These are phyloP conservation scores for Biscogniauxia marginata DNA, from an alignment of 2,329 filamentous ascomycete genomes.

Conservation along the genomic window DNA sequence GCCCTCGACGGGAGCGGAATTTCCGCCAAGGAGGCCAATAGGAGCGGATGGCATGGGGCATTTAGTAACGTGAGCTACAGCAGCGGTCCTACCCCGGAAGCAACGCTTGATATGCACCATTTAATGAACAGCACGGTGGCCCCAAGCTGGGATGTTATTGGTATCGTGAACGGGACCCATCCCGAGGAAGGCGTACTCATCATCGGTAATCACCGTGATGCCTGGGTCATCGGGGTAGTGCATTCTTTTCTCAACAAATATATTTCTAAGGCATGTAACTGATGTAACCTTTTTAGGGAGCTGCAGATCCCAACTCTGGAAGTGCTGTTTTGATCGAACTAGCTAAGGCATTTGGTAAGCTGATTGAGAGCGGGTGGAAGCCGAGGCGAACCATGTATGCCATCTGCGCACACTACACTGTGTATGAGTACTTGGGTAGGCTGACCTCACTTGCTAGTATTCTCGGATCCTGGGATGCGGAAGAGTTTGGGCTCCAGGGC, in stretches of 20 bases:
- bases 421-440: background rate
- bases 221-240: constrained; percentile 49
- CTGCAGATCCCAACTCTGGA: constrained; percentile 51
- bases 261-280: background rate
- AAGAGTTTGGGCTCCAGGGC: constrained; percentile 29
- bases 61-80: constrained; percentile 6
- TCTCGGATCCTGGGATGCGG: constrained; percentile 35
- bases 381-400: constrained; percentile 46
- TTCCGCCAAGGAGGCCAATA: constrained; percentile 3
- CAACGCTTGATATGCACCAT: constrained; percentile 6
- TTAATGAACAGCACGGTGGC: constrained; percentile 23
- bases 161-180: constrained; percentile 40
- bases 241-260: background rate
- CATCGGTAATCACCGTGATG: constrained; percentile 53
- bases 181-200: constrained; percentile 42
- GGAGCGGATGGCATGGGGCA: constrained; percentile 3
- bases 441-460: constrained; percentile 7
- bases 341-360: constrained; percentile 46
- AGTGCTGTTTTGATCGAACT: constrained; percentile 49
- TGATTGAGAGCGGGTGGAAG: constrained; percentile 49
- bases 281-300: constrained; percentile 28
- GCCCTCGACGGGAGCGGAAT: constrained; percentile 5
- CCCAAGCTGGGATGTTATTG: constrained; percentile 35
- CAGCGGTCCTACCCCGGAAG: constrained; percentile 6
- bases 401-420: no score